A percentile compares a stretch with the other conserved stretches of the same genome.
Evolutionary conservation across 2,329 filamentous ascomycete genomes (phyloP).

Genomic region (Scytalidium lignicola): DNA sequence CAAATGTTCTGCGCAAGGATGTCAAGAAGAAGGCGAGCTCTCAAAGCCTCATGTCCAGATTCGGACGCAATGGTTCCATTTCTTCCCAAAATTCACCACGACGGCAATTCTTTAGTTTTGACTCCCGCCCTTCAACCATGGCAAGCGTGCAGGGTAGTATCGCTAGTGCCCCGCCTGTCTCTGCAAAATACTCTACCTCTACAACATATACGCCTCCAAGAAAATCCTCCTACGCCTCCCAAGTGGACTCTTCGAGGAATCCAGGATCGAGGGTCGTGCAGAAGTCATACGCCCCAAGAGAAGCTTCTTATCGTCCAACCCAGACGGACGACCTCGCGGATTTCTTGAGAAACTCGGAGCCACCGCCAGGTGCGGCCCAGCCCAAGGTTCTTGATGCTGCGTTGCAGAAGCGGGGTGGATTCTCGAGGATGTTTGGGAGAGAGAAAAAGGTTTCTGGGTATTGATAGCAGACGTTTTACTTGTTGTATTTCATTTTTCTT

Average conservation of each 20-base stretch:
- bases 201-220: constrained; percentile 50
- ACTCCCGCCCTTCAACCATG: constrained; percentile 19
- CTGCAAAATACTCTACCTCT: constrained; percentile 42
- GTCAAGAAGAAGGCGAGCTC: constrained; percentile 62
- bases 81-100: constrained; percentile 31
- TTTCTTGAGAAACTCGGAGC: constrained; percentile 66
- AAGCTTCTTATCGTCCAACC: constrained; percentile 21
- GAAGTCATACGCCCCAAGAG: constrained; percentile 44
- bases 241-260: constrained; percentile 16
- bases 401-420: constrained; percentile 4
- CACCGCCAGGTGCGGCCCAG: constrained; percentile 35
- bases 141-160: constrained; percentile 19
- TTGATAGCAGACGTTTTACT: too few relatives aligned
- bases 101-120: constrained; percentile 22
- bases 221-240: constrained; percentile 32
- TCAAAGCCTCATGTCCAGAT: constrained; percentile 56
- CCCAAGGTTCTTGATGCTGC: neutral
- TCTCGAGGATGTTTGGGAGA: constrained; percentile 9
- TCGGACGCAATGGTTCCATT: constrained; percentile 32
- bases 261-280: constrained; percentile 31
- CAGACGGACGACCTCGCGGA: constrained; percentile 64
- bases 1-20: constrained; percentile 20
- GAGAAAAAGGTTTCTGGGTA: constrained; percentile 4
- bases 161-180: constrained; percentile 30
- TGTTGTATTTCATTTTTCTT: neutral